Evolutionary conservation across 768 basidiomycete genomes (phyloP), one percentile per base, ranked within the genome.

Genomic region (Chalciporus chontae): DNA sequence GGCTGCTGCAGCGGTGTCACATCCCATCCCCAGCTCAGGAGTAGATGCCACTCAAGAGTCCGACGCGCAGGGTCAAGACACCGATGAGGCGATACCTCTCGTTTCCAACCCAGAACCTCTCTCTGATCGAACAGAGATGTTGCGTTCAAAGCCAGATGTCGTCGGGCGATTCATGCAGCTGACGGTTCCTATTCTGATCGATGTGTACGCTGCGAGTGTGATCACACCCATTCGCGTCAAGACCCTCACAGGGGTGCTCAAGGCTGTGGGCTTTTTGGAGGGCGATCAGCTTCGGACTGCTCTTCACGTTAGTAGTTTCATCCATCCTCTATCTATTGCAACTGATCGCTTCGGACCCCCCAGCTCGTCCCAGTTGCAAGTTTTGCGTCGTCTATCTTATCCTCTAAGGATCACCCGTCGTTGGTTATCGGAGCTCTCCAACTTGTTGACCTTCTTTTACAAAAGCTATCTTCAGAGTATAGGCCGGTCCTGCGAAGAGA

Each of bases 181-280:
- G 29, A 83, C 93, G 60, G 85, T 97, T 0, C 96, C 96, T 1
- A 92, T 96, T 48, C 78, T 99, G 48, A 85, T 98, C 51, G 96
- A 98, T 60, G 94, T 99, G n/a, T 98, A 97, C 69, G 89, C 94
- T n/a, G 95, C 96, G 26, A 96, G 92, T 65, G 94, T 98, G 23
- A 84, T 86, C 43, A 81, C 85, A 0, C 83, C 90, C 3, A 84
- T 98, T 10, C 79, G 96, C 51, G 81, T 88, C 38, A 94, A 95
- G 72, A 91, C 93, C 0, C 73, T 98, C 54, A 88, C 85, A 0
- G 92, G 87, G 1, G 61, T 98, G 43, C 70, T 96, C 55, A 96
- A 97, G 66, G 93, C 95, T 3, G 83, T 95, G 49, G 88, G 90
- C 53, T 98, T 94, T 68, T 74, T 91, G 40, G 86, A 91, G 48